Conservation (phyloP, 169 alveolate genomes). For the Eimeria praecox region DNA sequence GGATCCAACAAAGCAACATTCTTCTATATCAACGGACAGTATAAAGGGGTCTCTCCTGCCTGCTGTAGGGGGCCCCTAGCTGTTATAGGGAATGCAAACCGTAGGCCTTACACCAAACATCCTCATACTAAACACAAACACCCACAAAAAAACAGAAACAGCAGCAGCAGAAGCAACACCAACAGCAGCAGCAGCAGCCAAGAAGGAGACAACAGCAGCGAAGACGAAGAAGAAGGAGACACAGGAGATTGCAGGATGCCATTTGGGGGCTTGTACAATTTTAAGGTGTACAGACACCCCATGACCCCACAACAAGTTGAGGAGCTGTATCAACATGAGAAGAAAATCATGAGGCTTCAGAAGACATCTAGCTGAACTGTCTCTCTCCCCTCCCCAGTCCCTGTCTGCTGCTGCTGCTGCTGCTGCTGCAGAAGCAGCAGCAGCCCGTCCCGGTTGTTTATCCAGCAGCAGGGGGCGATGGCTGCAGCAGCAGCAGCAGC, state of each 20-base stretch:
- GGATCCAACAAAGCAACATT: not conserved
- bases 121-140: not conserved
- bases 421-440: not conserved
- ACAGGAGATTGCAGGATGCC: constrained; percentile 38
- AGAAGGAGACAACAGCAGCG: constrained; percentile 15
- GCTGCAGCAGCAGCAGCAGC: not conserved
- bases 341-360: not conserved
- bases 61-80: constrained; percentile 57
- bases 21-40: constrained; percentile 15
- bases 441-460: no score
- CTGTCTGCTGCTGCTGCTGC: not conserved
- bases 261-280: constrained; percentile 14
- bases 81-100: constrained; percentile 33
- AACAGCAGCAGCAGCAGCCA: constrained; percentile 34
- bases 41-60: constrained; percentile 14
- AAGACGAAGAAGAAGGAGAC: constrained; percentile 33
- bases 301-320: constrained; percentile 33
- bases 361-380: not conserved
- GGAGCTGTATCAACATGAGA: not conserved
- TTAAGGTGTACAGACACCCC: constrained; percentile 60
- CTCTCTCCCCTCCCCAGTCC: not conserved
- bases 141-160: no score
- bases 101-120: not conserved
- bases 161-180: constrained; percentile 29
- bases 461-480: no score